Percentiles rank a stretch among this genome's conserved stretches.
Conservation (phyloP, 441 rosid genomes). For the Flueggea neowawraea region DNA sequence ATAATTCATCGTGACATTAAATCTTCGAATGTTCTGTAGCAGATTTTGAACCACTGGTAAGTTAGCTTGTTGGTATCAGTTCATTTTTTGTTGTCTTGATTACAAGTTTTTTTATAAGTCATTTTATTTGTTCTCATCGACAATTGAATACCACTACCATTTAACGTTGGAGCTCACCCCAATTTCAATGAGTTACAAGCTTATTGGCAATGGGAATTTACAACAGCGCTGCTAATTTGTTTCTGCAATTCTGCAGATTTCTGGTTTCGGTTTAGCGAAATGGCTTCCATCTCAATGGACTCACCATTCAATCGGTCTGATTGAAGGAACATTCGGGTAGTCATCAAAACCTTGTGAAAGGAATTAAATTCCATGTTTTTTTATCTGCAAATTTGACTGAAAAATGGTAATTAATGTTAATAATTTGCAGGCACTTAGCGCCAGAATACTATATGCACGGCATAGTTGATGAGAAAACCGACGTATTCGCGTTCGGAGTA, state of each 20-base stretch:
- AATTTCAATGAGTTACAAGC: no score
- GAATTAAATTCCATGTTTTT: background rate
- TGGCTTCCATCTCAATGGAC: constrained; percentile 99
- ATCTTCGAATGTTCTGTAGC: constrained; percentile 71
- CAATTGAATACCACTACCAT: no score
- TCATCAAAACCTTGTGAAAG: background rate
- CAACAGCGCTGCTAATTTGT: background rate
- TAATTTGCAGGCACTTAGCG: constrained; percentile 71
- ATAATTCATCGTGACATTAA: constrained; percentile 94
- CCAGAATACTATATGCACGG: constrained; percentile 98
- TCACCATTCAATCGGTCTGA: constrained; percentile 96
- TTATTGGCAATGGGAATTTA: background rate
- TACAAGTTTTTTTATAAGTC: no score
- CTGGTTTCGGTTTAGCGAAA: constrained; percentile 97
- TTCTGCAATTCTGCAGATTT: constrained; percentile 42
- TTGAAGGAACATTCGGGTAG: constrained; percentile 99
- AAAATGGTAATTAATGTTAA: background rate
- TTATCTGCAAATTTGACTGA: background rate
- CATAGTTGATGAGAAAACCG: constrained; percentile 97
- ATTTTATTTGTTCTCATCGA: background rate
- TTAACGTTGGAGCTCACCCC: no score
- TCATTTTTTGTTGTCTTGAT: no score
- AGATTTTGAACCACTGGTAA: constrained; percentile 73
- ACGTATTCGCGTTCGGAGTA: constrained; percentile 96
- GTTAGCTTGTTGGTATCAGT: constrained; percentile 21